Base-by-base conservation (phyloP, 345 rosid species). In the Jatropha curcas region DNA sequence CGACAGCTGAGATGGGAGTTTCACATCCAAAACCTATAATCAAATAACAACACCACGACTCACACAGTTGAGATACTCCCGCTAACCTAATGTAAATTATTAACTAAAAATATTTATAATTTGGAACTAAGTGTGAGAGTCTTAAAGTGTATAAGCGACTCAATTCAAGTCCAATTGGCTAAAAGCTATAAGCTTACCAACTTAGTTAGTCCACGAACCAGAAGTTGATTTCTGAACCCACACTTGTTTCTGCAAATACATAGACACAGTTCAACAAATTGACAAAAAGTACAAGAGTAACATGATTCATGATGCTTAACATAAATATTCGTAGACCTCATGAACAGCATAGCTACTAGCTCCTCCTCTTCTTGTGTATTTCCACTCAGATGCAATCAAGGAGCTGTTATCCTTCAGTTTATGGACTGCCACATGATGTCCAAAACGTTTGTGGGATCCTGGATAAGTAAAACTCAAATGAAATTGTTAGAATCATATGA, bases 221-320 rank as follows among this genome's bases (percentile, higher is more conserved):
- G 85, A 82, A 75, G 83, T 74, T 22, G 86, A 81, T 82, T 88
- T 88, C 74, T 86, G 92, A 70, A 88, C 92, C 92, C 92, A 88
- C 8, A 88, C 83, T 78, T 82, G 89, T 77, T 86, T 88, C 92
- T 88, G 82, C 78, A 78, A 73, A 67, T 46, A 57, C 43, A 76
- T 28, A 19, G 17, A 51, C 1, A n/a, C 7, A 67, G 14, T 48
- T 61, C 33, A 62, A 25, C 53, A 7, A 30, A 63, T 11, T 63
- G 58, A 27, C 51, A 76, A 20, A 51, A 46, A 55, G 22, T 56
- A 30, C 67, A 67, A 6, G 55, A 33, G 17, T 28, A 60, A 31
- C 60, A 71, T 28, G 7, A 17, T 27, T 11, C 48, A 41, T 39
- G 73, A 70, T 11, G 52, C 52, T 55, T 25, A 34, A 66, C 43